Evolutionary conservation across 2,329 filamentous ascomycete species (phyloP).

Genomic region (Phyllosticta citrichinensis): DNA sequence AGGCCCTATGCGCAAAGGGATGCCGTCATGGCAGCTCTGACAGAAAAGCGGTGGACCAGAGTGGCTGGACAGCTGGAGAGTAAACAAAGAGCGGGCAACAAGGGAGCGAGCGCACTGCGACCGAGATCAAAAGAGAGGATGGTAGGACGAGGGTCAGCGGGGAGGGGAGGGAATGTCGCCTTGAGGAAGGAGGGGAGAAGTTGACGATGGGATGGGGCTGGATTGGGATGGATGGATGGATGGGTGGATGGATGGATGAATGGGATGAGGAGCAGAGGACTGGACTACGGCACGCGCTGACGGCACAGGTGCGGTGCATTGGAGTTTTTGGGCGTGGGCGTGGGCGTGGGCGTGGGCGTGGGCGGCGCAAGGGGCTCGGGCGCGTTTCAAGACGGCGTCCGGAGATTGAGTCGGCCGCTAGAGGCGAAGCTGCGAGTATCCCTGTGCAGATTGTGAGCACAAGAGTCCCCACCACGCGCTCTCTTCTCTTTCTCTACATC

Average conservation of each 20-base stretch:
- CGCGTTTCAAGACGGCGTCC: neutral
- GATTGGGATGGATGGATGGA: neutral
- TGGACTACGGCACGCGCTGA: too few relatives aligned
- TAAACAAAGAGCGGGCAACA: neutral
- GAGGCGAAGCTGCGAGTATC: neutral
- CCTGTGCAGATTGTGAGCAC: neutral
- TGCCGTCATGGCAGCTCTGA: neutral
- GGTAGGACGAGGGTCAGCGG: neutral
- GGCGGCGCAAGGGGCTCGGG: neutral
- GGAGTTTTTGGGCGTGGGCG: neutral
- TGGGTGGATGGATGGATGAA: neutral
- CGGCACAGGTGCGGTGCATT: neutral
- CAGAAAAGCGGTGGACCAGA: neutral
- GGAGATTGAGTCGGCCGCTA: neutral
- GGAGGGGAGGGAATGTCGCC: neutral
- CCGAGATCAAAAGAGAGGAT: neutral
- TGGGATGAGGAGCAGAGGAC: neutral
- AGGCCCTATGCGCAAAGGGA: neutral
- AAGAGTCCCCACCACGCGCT: too few relatives aligned
- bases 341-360: neutral
- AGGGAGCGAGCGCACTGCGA: neutral
- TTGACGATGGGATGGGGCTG: neutral
- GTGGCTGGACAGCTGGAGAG: neutral
- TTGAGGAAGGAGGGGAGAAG: neutral
- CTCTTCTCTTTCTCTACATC: too few relatives aligned